Percentiles rank a stretch among this genome's conserved stretches.
Evolutionary conservation across 2,329 filamentous ascomycete species (phyloP).

Genomic region (Anthostomella pinea): DNA sequence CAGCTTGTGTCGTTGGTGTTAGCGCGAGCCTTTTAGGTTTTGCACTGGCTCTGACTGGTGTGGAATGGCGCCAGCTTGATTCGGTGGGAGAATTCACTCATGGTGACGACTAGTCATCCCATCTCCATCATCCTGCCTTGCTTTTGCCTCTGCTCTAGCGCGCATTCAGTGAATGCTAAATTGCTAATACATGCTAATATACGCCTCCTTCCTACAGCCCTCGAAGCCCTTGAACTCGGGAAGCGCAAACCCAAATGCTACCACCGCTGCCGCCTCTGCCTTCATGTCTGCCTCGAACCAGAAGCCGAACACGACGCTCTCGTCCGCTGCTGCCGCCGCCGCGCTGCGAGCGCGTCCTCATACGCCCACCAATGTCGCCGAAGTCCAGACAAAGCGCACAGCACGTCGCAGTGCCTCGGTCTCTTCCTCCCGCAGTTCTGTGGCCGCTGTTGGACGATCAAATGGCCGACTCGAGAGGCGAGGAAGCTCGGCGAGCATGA

Average conservation of each 20-base stretch:
- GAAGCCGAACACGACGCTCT: conserved; percentile 62
- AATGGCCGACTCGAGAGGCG: conserved; percentile 27
- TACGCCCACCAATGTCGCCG: conserved; percentile 74
- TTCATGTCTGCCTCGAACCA: conserved; percentile 64
- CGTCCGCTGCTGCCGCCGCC: conserved; percentile 81
- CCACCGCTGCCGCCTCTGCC: conserved; percentile 77
- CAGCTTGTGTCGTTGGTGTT: too few species aligned
- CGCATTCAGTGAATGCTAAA: conserved; percentile 11
- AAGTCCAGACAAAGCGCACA: conserved; percentile 86
- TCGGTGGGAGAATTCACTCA: too few species aligned
- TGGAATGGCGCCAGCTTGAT: too few species aligned
- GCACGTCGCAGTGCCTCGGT: conserved; percentile 68
- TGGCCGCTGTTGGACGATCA: conserved; percentile 38
- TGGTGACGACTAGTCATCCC: conserved; percentile 8
- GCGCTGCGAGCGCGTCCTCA: conserved; percentile 76
- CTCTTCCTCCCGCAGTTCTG: conserved; percentile 58
- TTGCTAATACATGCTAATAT: too few species aligned
- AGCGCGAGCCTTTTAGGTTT: too few species aligned
- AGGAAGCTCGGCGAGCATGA: conserved; percentile 61
- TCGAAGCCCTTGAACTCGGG: conserved; percentile 60
- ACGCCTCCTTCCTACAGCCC: conserved; percentile 8
- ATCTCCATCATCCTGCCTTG: not conserved
- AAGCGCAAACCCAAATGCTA: conserved; percentile 68
- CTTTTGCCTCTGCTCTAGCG: conserved; percentile 16
- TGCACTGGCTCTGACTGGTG: too few species aligned